These are phyloP conservation scores for Magnaporthiopsis incrustans DNA, from an alignment of 2,329 filamentous ascomycete species.

Conservation along the genomic window DNA sequence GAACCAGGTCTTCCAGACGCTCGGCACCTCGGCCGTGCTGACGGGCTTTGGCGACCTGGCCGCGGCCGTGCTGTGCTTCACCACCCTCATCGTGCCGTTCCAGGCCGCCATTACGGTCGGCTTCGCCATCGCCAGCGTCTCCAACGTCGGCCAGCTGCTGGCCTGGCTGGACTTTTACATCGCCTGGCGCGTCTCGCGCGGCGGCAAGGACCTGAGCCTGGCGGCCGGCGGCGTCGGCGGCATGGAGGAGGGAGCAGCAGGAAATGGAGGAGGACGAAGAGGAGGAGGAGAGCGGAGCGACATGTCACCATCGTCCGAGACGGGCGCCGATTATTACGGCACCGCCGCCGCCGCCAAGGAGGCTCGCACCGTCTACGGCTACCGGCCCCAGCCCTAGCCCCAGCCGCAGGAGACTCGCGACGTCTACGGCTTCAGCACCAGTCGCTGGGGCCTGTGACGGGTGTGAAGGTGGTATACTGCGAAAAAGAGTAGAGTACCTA, in stretches of 20 bases:
- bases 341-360: not conserved
- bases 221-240: not conserved
- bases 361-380: too few species aligned
- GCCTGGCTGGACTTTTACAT: slow-evolving; percentile 7
- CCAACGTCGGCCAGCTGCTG: slow-evolving; percentile 4
- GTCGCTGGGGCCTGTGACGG: not conserved
- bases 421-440: too few species aligned
- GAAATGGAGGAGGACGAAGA: too few species aligned
- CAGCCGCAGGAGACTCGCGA: too few species aligned
- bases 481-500: not conserved
- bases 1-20: slow-evolving; percentile 21
- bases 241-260: not conserved
- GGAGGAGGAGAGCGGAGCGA: too few species aligned
- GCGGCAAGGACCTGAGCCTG: not conserved
- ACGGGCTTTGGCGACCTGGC: slow-evolving; percentile 23
- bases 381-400: too few species aligned
- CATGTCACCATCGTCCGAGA: too few species aligned
- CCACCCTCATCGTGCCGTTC: slow-evolving; percentile 20
- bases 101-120: slow-evolving; percentile 18
- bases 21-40: slow-evolving; percentile 16
- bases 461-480: not conserved
- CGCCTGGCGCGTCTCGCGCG: slow-evolving; percentile 4
- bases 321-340: too few species aligned
- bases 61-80: slow-evolving; percentile 18
- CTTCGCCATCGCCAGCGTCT: slow-evolving; percentile 14